Evolutionary conservation across 257 asterid species (phyloP).

Genomic region (Jacaranda mimosifolia): DNA sequence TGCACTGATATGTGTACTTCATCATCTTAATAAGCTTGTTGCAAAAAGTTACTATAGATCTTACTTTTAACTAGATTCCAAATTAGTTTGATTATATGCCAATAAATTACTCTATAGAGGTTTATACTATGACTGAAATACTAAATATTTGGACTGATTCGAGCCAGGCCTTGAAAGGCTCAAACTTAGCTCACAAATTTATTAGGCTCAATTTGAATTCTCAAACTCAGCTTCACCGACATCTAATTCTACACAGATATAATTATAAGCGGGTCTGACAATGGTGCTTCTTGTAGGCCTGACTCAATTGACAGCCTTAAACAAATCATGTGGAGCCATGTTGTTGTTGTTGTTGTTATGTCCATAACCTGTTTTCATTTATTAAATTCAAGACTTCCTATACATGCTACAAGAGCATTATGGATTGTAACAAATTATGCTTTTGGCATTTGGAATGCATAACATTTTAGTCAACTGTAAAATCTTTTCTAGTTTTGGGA

Average conservation of each 20-base stretch:
- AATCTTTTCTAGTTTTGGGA: background rate
- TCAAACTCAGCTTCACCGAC: background rate
- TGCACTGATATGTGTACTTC: too few relatives aligned
- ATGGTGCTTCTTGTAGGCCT: background rate
- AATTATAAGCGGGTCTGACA: background rate
- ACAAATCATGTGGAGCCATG: background rate
- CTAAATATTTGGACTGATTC: too few relatives aligned
- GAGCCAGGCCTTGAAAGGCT: too few relatives aligned
- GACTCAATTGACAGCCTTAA: background rate
- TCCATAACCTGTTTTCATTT: conserved; percentile 18
- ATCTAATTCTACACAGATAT: background rate
- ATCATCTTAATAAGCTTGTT: too few relatives aligned
- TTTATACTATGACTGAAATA: too few relatives aligned
- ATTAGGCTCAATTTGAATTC: too few relatives aligned
- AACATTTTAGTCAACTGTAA: conserved; percentile 10
- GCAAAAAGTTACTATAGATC: too few relatives aligned
- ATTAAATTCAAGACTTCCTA: background rate
- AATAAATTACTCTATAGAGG: too few relatives aligned
- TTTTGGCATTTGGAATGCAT: conserved; percentile 26
- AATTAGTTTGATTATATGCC: too few relatives aligned
- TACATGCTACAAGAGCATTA: background rate
- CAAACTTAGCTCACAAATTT: too few relatives aligned
- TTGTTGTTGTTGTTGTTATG: too few relatives aligned
- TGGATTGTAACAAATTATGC: background rate
- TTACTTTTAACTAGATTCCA: too few relatives aligned